Percentiles rank a stretch among this genome's conserved stretches.
phyloP scores from a whole-genome alignment of 306 rosid genomes.

The Pterocarpus macrocarpus region DNA sequence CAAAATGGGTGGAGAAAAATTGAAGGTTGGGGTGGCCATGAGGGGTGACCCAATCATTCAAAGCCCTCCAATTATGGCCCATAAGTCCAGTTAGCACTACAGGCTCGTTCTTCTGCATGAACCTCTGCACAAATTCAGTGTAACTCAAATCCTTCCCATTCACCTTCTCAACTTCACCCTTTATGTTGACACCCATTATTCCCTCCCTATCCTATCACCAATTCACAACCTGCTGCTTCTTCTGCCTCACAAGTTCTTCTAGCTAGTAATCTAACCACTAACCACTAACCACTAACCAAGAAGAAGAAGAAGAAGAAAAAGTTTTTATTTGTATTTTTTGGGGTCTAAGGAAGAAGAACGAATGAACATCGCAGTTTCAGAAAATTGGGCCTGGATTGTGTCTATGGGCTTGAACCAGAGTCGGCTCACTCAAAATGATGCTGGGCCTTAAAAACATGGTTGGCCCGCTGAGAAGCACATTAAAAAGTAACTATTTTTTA shows the following conservation, averaged over 20 bases:
- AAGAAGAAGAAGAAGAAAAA: not conserved
- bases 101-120: slow-evolving; percentile 79
- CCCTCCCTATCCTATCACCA: slow-evolving; percentile 2
- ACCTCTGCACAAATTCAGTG: slow-evolving; percentile 69
- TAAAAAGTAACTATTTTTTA: no score
- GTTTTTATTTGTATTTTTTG: not conserved
- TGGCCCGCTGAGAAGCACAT: no score
- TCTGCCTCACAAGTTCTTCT: not conserved
- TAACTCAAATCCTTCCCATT: slow-evolving; percentile 75
- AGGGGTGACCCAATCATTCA: slow-evolving; percentile 73
- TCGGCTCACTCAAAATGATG: no score
- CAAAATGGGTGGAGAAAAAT: slow-evolving; percentile 72
- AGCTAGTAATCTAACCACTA: not conserved
- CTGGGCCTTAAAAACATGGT: no score
- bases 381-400: not conserved
- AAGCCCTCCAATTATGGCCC: slow-evolving; percentile 81
- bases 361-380: not conserved
- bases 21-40: slow-evolving; percentile 70
- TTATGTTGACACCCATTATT: slow-evolving; percentile 68
- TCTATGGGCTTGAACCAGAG: no score
- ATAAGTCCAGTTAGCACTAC: slow-evolving; percentile 78
- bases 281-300: no score
- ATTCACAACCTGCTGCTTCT: slow-evolving; percentile 31
- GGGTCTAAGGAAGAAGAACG: not conserved
- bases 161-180: slow-evolving; percentile 74